Conservation (phyloP, 768 basidiomycete genomes). For the Podaxis pistillaris region DNA sequence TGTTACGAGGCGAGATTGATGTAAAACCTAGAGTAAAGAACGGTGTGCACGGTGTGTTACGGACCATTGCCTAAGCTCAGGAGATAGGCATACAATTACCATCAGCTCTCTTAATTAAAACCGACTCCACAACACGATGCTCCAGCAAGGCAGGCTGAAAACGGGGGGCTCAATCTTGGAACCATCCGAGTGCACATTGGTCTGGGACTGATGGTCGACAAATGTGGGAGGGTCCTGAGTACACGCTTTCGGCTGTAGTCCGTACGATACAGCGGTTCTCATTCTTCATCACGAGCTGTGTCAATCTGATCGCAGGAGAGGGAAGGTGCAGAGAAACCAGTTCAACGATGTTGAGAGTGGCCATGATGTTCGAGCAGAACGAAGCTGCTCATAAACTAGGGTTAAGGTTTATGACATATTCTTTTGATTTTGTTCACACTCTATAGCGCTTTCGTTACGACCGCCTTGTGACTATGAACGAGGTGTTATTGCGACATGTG, state of each 20-base stretch:
- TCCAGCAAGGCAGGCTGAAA: conserved; percentile 3
- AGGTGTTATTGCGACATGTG: not conserved
- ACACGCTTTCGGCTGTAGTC: not conserved
- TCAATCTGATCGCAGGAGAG: not conserved
- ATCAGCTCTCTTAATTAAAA: conserved; percentile 1
- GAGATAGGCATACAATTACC: not conserved
- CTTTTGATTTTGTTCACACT: not conserved
- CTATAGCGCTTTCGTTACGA: not conserved
- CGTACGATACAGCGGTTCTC: not conserved
- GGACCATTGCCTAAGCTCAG: not conserved
- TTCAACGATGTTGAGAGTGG: not conserved
- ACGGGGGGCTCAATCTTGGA: conserved; percentile 1
- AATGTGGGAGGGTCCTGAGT: not conserved
- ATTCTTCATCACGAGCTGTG: not conserved
- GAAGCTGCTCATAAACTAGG: conserved; percentile 11
- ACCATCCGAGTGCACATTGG: not conserved
- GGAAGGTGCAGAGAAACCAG: not conserved
- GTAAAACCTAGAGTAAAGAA: not conserved
- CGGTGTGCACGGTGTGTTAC: not conserved
- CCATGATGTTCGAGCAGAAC: not conserved
- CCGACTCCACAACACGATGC: conserved; percentile 3
- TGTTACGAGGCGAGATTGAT: not conserved
- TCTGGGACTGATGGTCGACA: not conserved
- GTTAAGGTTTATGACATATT: conserved; percentile 12
- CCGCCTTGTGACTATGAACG: conserved; percentile 1